Conservation (phyloP, 2,329 filamentous ascomycete species). For the Fusarium miscanthi region DNA sequence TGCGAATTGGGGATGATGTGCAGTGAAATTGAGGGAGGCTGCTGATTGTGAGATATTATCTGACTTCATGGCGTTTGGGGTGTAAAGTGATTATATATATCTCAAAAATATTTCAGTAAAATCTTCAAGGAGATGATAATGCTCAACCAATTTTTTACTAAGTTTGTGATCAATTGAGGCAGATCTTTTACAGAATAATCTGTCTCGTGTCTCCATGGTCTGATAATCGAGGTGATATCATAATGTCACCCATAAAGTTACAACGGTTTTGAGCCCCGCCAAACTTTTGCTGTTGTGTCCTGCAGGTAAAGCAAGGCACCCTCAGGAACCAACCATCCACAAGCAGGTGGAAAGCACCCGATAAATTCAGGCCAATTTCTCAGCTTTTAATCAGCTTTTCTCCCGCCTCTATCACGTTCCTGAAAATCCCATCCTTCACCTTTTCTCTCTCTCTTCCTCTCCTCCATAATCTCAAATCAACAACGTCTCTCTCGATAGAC, state of each 20-base stretch:
- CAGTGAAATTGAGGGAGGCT: neutral
- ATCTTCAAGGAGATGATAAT: rapidly evolving
- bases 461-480: neutral
- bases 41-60: neutral
- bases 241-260: neutral
- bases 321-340: conserved; percentile 22
- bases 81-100: neutral
- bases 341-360: conserved; percentile 2
- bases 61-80: neutral
- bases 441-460: neutral
- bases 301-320: conserved; percentile 13
- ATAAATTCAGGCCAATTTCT: conserved; percentile 8
- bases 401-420: neutral
- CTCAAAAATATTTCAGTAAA: neutral
- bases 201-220: conserved; percentile 12
- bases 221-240: conserved; percentile 29
- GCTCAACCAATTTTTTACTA: neutral
- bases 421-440: neutral
- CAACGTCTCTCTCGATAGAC: neutral
- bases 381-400: conserved; percentile 19
- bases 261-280: conserved; percentile 19
- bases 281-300: conserved; percentile 5
- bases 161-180: neutral
- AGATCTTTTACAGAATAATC: neutral
- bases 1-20: conserved; percentile 32